Conservation (phyloP, 2,329 filamentous ascomycete genomes). For the Aspergillus sp. region DNA sequence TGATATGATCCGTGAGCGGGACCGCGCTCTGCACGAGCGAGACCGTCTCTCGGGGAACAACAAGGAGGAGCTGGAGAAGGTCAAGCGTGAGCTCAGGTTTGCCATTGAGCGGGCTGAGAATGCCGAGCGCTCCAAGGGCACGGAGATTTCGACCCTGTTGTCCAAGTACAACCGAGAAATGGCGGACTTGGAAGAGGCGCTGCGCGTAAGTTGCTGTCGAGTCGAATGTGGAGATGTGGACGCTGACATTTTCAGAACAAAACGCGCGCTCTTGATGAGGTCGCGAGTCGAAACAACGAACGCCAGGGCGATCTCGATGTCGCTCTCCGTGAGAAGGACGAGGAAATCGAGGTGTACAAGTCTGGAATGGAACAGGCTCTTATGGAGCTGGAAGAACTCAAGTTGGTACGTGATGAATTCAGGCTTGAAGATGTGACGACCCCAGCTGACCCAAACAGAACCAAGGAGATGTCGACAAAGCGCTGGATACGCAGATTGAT, state of each 20-base stretch:
- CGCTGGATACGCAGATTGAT: slow-evolving; percentile 86
- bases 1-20: slow-evolving; percentile 96
- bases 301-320: slow-evolving; percentile 83
- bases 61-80: slow-evolving; percentile 90
- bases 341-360: slow-evolving; percentile 97
- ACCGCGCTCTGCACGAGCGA: slow-evolving; percentile 88
- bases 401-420: slow-evolving; percentile 46
- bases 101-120: slow-evolving; percentile 90
- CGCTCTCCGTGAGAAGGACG: slow-evolving; percentile 87
- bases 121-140: slow-evolving; percentile 87
- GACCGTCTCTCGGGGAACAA: slow-evolving; percentile 82
- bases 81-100: slow-evolving; percentile 89
- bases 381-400: slow-evolving; percentile 86
- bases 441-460: slow-evolving; percentile 41
- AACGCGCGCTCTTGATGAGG: slow-evolving; percentile 79
- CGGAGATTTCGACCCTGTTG: slow-evolving; percentile 90
- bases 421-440: background rate
- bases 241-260: slow-evolving; percentile 61
- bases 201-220: slow-evolving; percentile 48
- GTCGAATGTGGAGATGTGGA: background rate
- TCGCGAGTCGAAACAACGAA: slow-evolving; percentile 73
- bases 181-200: slow-evolving; percentile 89
- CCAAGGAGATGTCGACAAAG: slow-evolving; percentile 72
- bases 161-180: slow-evolving; percentile 97
- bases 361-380: slow-evolving; percentile 96